Evolutionary conservation across 2,329 filamentous ascomycete genomes (phyloP), one percentile per base, ranked within the genome.

Genomic region (Fusarium floridanum): DNA sequence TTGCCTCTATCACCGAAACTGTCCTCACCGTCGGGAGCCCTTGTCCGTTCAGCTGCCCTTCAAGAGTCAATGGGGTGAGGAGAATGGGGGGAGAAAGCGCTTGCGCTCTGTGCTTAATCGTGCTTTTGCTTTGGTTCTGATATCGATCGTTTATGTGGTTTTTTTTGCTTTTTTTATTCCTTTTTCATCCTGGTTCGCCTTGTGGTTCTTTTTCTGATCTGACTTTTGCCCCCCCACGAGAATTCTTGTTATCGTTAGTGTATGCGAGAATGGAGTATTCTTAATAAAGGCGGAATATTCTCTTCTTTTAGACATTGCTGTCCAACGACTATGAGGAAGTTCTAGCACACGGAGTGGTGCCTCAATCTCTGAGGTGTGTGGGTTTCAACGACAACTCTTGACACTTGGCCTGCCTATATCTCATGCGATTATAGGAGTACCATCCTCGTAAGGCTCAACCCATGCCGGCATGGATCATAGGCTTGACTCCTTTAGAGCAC

Each of bases 201-300:
- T 45, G 62, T 63, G 61, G 68, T 66, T 71, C 55, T 61, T 62
- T 64, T 59, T 59, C 34, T 59, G 22, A 39, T 39, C 34, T 59
- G 56, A 53, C 27, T 53, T 53, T 53, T 17, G 32, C 32, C 32
- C 53, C 61, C 64, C 66, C 43, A n/a, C 17, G 43, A 48, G 64
- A 72, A 70, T 70, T 61, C 67, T 70, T 70, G 67, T 67, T 64
- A 53, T 53, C 24, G 17, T 57, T 48, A 67, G 64, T 67, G 64
- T 78, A 70, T 68, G 64, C 64, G 66, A 77, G 74, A 68, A 71
- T 77, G 59, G 70, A 74, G 75, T 77, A 77, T 78, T 78, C 74
- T 79, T 78, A 78, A 78, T 78, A 79, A 74, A 79, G 75, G 74
- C 57, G 76, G 77, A 73, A 78, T 79, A 78, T 71, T 74, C 73